phyloP scores from a whole-genome alignment of 441 rosid species.

The Pelargonium australe region DNA sequence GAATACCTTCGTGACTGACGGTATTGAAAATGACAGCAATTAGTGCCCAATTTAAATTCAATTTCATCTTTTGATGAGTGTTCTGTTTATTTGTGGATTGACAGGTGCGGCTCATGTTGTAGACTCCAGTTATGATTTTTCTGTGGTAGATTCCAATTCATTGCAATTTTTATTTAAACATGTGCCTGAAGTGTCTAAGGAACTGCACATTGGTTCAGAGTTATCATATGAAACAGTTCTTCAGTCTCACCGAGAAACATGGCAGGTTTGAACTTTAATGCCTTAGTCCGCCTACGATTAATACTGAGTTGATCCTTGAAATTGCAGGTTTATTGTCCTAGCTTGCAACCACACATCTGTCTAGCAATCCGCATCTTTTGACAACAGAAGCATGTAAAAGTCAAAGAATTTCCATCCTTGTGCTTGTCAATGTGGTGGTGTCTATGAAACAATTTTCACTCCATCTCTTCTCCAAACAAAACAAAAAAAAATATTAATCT shows the following conservation, averaged over 20 bases:
- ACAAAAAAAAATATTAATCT: no score
- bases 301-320: background rate
- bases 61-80: constrained; percentile 2
- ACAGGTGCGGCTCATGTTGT: constrained; percentile 58
- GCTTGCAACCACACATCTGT: background rate
- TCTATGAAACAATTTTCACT: background rate
- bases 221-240: constrained; percentile 44
- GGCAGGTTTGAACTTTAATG: constrained; percentile 53
- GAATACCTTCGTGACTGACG: constrained; percentile 63
- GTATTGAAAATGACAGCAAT: constrained; percentile 32
- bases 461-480: no score
- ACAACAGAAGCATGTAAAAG: background rate
- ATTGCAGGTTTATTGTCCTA: constrained; percentile 11
- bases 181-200: constrained; percentile 62
- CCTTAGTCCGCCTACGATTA: background rate
- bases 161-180: constrained; percentile 60
- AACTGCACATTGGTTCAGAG: constrained; percentile 43
- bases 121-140: constrained; percentile 63
- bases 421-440: background rate
- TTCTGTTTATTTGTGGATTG: constrained; percentile 23
- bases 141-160: constrained; percentile 78
- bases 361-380: background rate
- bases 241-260: constrained; percentile 41
- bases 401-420: background rate
- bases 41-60: constrained; percentile 1